A percentile compares a stretch with the other conserved stretches of the same genome.
Conservation (phyloP, 1,284 basidiomycete genomes). For the Ceratobasidium sp. region DNA sequence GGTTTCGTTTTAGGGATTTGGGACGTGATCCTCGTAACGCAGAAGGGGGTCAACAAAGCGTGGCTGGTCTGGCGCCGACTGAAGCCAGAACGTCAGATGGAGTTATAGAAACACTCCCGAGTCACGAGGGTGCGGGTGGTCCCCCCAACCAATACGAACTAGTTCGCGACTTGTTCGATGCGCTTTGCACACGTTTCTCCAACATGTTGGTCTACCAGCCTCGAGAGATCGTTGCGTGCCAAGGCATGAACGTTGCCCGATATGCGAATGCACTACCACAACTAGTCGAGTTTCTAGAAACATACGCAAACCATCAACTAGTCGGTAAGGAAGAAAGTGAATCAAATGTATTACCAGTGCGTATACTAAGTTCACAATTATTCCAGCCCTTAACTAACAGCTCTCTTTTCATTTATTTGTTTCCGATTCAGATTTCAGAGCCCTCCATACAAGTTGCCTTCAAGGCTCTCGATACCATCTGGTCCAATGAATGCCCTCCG, state of each 20-base stretch:
- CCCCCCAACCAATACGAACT: neutral
- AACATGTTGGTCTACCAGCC: no score
- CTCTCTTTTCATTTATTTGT: no score
- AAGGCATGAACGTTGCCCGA: neutral
- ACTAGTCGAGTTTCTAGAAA: neutral
- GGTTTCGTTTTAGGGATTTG: no score
- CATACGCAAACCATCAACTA: neutral
- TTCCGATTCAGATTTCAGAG: no score
- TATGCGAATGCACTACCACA: neutral
- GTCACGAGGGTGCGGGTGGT: no score
- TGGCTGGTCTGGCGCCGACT: neutral
- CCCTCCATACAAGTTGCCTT: neutral
- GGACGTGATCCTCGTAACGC: no score
- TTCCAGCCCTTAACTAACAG: no score
- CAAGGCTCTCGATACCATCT: slow-evolving; percentile 9
- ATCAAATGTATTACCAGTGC: no score
- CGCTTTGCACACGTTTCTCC: neutral
- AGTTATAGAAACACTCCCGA: neutral
- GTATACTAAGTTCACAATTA: no score
- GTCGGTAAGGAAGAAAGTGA: no score
- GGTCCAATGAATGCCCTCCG: neutral
- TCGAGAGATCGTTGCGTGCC: neutral
- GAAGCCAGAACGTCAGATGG: neutral
- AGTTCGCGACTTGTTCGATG: neutral
- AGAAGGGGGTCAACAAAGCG: no score